Conservation (phyloP, 352 stramenopile species). For the Globisporangium apiculatum region DNA sequence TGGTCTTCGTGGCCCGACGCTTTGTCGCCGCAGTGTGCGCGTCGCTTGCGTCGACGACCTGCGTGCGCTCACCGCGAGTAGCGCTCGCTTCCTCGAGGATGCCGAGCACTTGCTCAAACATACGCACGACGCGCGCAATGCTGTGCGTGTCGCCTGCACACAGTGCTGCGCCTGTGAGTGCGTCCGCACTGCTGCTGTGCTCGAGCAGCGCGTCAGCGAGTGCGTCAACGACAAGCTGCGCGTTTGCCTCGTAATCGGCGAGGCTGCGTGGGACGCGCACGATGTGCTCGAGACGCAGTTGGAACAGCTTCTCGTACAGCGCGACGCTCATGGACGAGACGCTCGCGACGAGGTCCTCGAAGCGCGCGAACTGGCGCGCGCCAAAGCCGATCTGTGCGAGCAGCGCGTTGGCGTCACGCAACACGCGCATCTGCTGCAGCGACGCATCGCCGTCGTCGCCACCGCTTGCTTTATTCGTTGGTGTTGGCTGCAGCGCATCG, state of each 20-base stretch:
- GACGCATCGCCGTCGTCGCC: background rate
- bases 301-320: constrained; percentile 88
- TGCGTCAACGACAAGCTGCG: constrained; percentile 79
- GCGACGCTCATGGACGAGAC: constrained; percentile 90
- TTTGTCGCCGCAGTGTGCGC: background rate
- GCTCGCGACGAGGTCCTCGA: constrained; percentile 76
- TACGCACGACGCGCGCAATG: constrained; percentile 41
- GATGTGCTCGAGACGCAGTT: constrained; percentile 68
- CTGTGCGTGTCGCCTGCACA: constrained; percentile 45
- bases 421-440: constrained; percentile 6
- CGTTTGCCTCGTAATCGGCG: constrained; percentile 84
- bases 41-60: background rate
- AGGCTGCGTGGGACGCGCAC: constrained; percentile 47
- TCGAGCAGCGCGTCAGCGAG: constrained; percentile 64
- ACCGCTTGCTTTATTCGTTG: background rate
- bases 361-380: constrained; percentile 63
- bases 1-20: constrained; percentile 4
- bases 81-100: constrained; percentile 40
- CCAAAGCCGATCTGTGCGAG: constrained; percentile 74
- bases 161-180: constrained; percentile 42
- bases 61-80: background rate
- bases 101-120: constrained; percentile 52
- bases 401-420: constrained; percentile 67
- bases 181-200: constrained; percentile 19
- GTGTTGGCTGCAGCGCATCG: background rate